A percentile compares a stretch with the other conserved stretches of the same genome.
Evolutionary conservation across 129 eudicot species (phyloP).

Genomic region (sunflower (Helianthus annuus)): DNA sequence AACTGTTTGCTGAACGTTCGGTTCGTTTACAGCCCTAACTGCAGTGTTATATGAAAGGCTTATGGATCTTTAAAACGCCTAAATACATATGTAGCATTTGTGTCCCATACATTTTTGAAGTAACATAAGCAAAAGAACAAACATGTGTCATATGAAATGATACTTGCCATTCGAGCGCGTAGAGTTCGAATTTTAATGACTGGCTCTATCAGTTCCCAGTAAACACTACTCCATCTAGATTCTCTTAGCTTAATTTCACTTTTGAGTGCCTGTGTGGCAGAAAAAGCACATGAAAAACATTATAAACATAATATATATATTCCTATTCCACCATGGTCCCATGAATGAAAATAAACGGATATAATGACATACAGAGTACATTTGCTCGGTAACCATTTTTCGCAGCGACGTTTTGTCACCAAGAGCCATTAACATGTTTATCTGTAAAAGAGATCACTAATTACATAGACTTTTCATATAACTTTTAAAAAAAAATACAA

Average conservation of each 20-base stretch:
- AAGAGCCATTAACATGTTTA: conserved; percentile 66
- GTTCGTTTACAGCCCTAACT: too few relatives aligned
- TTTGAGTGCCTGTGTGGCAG: conserved; percentile 67
- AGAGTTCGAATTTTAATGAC: conserved; percentile 77
- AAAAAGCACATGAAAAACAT: conserved; percentile 13
- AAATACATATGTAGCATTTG: conserved; percentile 9
- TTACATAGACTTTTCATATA: conserved; percentile 1
- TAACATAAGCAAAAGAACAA: conserved; percentile 14
- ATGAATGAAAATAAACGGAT: conserved; percentile 19
- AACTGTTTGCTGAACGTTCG: too few relatives aligned
- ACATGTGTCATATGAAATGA: conserved; percentile 10
- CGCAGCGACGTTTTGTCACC: conserved; percentile 82
- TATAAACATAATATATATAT: conserved; percentile 9
- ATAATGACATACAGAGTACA: conserved; percentile 79
- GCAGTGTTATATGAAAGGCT: not conserved
- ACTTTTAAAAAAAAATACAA: not conserved
- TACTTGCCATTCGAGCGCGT: conserved; percentile 93
- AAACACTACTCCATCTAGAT: conserved; percentile 67
- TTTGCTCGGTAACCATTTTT: conserved; percentile 79
- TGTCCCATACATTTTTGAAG: not conserved
- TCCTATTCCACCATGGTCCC: conserved; percentile 2
- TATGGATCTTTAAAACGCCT: not conserved
- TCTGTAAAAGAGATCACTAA: conserved; percentile 45
- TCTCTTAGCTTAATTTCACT: conserved; percentile 87
- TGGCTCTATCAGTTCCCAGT: conserved; percentile 87